A percentile compares a stretch with the other conserved stretches of the same genome.
These are phyloP conservation scores for Botrytis byssoidea DNA, from an alignment of 2,329 filamentous ascomycete species.

Conservation along the genomic window DNA sequence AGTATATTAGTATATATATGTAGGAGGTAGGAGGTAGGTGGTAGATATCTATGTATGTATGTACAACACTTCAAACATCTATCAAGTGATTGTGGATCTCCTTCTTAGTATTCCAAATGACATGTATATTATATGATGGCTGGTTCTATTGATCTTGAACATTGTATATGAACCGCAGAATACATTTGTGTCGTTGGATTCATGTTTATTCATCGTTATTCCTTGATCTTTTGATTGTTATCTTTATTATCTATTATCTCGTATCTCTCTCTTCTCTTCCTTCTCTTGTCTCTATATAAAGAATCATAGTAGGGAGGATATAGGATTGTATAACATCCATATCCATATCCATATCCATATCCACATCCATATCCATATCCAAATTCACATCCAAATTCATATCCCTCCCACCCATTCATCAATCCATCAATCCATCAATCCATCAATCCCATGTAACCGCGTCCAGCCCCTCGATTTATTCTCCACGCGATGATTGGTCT, in stretches of 20 bases:
- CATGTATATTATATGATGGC: not conserved
- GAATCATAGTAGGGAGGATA: not conserved
- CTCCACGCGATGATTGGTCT: slow-evolving; percentile 34
- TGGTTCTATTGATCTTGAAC: not conserved
- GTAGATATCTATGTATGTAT: not conserved
- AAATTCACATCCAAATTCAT: not conserved
- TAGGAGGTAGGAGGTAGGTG: no score
- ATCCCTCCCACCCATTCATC: not conserved
- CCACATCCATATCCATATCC: not conserved
- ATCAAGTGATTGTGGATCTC: not conserved
- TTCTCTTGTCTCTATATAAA: not conserved
- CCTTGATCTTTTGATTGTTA: not conserved
- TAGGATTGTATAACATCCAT: not conserved
- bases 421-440: not conserved
- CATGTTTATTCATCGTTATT: not conserved
- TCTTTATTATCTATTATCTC: not conserved
- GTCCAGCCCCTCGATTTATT: slow-evolving; percentile 20
- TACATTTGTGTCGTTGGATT: not conserved
- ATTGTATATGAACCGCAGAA: not conserved
- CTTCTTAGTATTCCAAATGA: not conserved
- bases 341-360: not conserved
- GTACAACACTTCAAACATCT: slow-evolving; percentile 6
- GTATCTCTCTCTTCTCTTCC: not conserved
- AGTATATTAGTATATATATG: no score
- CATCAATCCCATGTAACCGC: slow-evolving; percentile 7